Base-by-base conservation (phyloP, 352 stramenopile species). In the Thraustochytrium sp. region DNA sequence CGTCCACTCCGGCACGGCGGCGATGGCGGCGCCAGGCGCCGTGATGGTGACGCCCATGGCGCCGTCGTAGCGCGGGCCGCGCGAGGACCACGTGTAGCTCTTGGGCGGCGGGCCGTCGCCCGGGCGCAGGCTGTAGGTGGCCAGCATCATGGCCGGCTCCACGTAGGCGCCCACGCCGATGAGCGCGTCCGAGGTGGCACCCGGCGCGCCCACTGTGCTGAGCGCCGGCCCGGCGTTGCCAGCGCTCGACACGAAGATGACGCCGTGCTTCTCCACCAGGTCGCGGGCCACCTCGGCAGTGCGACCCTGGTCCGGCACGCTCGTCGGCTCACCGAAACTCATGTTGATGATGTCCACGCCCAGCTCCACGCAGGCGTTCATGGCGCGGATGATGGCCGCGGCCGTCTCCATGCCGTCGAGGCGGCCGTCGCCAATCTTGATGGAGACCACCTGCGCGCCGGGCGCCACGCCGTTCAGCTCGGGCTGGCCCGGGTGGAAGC, bases 191-290 rank as follows among this genome's bases (percentile, higher is more conserved):
- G 90, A 92, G 2, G 92, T 95, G 18, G 93, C 93, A 4, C 94
- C 96, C 0, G 95, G 96, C 26, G 93, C 92, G 16, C 95, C 94
- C 8, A 98, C 90, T 1, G 94, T 98, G 34, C 91, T 92, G 21
- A 99, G 86, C 0, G 94, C 95, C n/a, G 96, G 96, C 13, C 96
- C 96, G 87, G 97, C 95, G 86, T 99, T 99, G 29, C 95, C 95
- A 0, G 94, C 95, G 76, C 91, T 96, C 21, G 91, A 92, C 51
- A 98, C 91, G 65, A 98, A 97, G 38, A 93, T 91, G 65, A 98
- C 92, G 74, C 94, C 95, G 84, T 97, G 92, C 75, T 96, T 91
- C 38, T 94, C 88, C 38, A 97, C 92, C 18, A 97, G 87, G 53
- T 98, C 92, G 49, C 95, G 90, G 56, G 91, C 90, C 37, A 97